These are phyloP conservation scores for Aspergillus biplanus DNA, from an alignment of 495 filamentous ascomycete genomes.

Conservation along the genomic window DNA sequence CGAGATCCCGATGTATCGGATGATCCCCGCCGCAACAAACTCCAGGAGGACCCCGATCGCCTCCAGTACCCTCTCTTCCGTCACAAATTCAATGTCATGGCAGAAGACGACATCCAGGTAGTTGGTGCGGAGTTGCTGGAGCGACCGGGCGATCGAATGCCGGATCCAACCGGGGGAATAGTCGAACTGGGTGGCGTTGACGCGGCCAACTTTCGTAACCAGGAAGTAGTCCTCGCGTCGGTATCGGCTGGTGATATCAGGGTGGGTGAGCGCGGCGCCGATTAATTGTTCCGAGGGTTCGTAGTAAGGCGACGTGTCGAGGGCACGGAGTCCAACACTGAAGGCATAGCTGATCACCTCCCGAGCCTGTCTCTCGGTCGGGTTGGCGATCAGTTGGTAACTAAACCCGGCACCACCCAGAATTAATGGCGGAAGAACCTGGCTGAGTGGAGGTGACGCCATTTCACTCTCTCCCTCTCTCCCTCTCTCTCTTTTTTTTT, in stretches of 20 bases:
- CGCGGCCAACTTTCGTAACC: constrained; percentile 16
- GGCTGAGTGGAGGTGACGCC: constrained; percentile 2
- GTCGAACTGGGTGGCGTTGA: constrained; percentile 14
- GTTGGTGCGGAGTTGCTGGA: constrained; percentile 4
- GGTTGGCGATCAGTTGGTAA: constrained; percentile 8
- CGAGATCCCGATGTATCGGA: constrained; percentile 18
- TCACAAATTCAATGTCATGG: constrained; percentile 17
- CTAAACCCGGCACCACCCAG: constrained; percentile 18
- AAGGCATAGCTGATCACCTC: constrained; percentile 16
- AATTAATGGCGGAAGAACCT: constrained; percentile 16
- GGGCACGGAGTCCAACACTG: constrained; percentile 6
- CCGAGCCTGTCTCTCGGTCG: constrained; percentile 7
- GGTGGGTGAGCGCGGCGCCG: constrained; percentile 10
- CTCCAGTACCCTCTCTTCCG: constrained; percentile 8
- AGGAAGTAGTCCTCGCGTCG: constrained; percentile 13
- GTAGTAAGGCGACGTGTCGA: constrained; percentile 19
- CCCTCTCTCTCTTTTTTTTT: background rate
- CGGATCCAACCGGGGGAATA: constrained; percentile 15
- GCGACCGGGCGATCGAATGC: constrained; percentile 13
- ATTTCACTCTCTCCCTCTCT: background rate
- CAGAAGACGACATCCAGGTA: constrained; percentile 21
- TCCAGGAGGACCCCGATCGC: constrained; percentile 17
- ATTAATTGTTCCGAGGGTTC: constrained; percentile 16
- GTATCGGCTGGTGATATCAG: constrained; percentile 6
- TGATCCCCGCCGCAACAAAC: constrained; percentile 5